These are phyloP conservation scores for Aschersonia sp. DNA, from an alignment of 2,329 filamentous ascomycete genomes.

Conservation along the genomic window DNA sequence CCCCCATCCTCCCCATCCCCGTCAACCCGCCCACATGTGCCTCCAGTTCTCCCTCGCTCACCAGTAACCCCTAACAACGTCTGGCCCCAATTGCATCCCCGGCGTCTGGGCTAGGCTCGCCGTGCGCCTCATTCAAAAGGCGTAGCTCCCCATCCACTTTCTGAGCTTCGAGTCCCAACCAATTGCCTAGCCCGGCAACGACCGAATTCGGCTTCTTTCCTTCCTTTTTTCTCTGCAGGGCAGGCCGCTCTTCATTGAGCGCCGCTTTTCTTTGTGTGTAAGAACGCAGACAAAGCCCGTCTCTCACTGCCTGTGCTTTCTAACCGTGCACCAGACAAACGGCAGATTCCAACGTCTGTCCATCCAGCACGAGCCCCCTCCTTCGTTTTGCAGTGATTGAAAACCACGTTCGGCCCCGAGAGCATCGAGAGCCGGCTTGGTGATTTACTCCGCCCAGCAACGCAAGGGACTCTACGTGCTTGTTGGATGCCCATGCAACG, in stretches of 20 bases:
- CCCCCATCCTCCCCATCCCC: background rate
- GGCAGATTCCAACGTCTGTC: background rate
- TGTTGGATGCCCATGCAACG: slow-evolving; percentile 3
- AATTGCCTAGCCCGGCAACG: slow-evolving; percentile 12
- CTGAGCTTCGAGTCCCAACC: slow-evolving; percentile 10
- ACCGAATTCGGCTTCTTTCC: slow-evolving; percentile 3
- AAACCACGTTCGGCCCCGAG: background rate
- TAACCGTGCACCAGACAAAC: background rate
- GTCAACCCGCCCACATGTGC: slow-evolving; percentile 1
- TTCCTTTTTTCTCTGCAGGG: slow-evolving; percentile 2
- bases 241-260: slow-evolving; percentile 6
- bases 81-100: slow-evolving; percentile 11
- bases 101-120: slow-evolving; percentile 8
- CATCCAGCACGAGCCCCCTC: background rate
- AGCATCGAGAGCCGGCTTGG: background rate
- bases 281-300: slow-evolving; percentile 1
- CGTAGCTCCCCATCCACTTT: slow-evolving; percentile 19
- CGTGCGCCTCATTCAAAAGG: slow-evolving; percentile 25
- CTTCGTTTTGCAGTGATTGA: background rate
- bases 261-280: slow-evolving; percentile 4
- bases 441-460: slow-evolving; percentile 1
- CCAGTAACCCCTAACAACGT: slow-evolving; percentile 17
- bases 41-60: background rate
- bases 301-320: background rate
- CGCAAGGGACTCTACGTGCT: background rate